Conservation (phyloP, 1,284 basidiomycete species). For the Coniferiporia weirii region DNA sequence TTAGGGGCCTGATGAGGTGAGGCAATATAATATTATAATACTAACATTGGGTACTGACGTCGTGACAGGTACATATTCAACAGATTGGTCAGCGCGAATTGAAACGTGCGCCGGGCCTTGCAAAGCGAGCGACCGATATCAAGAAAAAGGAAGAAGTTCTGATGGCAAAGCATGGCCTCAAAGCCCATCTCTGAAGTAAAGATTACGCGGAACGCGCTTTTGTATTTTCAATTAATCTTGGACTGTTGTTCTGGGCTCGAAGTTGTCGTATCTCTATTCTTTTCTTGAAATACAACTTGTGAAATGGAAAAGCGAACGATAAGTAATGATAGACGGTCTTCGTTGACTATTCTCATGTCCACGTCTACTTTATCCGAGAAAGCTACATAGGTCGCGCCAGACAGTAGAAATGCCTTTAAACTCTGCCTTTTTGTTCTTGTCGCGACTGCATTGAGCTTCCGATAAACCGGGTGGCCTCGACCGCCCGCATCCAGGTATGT, state of each 20-base stretch:
- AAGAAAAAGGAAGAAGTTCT: slow-evolving; percentile 57
- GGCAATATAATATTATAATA: slow-evolving; percentile 12
- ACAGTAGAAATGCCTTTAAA: too few relatives aligned
- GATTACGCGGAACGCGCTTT: neutral
- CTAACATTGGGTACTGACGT: slow-evolving; percentile 9
- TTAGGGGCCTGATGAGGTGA: slow-evolving; percentile 80
- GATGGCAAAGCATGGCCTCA: slow-evolving; percentile 54
- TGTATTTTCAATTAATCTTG: neutral
- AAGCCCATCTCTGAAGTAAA: slow-evolving; percentile 43
- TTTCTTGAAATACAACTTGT: too few relatives aligned
- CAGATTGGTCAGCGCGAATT: slow-evolving; percentile 89
- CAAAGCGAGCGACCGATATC: slow-evolving; percentile 45
- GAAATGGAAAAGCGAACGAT: too few relatives aligned
- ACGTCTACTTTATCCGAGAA: too few relatives aligned
- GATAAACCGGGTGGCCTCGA: too few relatives aligned
- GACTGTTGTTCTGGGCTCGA: neutral
- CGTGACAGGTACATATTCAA: slow-evolving; percentile 78
- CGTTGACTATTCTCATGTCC: too few relatives aligned
- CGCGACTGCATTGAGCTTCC: too few relatives aligned
- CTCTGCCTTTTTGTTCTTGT: too few relatives aligned
- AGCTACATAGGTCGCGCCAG: too few relatives aligned
- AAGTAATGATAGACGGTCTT: too few relatives aligned
- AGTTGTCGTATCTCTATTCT: too few relatives aligned
- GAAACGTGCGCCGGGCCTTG: slow-evolving; percentile 57
- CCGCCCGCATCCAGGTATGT: too few relatives aligned